Evolutionary conservation across 139 green algal genomes (phyloP), one percentile per base, ranked within the genome.

Genomic region (Coelastrella sp.): DNA sequence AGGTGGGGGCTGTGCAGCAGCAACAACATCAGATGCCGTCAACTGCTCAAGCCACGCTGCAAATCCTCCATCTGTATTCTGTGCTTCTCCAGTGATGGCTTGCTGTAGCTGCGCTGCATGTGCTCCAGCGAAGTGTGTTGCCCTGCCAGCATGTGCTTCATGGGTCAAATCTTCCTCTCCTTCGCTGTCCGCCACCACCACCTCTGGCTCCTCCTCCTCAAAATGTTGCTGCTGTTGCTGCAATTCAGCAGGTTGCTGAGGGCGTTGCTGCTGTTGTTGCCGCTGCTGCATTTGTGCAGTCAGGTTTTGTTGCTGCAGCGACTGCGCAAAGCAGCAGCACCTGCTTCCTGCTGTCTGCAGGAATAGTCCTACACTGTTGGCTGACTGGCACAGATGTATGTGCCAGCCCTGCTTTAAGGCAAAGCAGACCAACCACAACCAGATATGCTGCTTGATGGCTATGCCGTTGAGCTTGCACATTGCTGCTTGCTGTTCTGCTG

Each of bases 361-460:
- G 17, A 89, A 61, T 17, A 68, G 58, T 35, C 59, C 56, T 20
- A 57, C 25, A 24, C 49, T 70, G 17, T 7, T 56, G 9, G 35
- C 20, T 17, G 27, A 70, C 66, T 79, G 84, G 20, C 65, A 80
- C 19, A 89, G 84, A 25, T 89, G 84, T 66, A 89, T 7, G 11
- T 89, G 84, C 84, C 84, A 89, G 19, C 66, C 65, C 58, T 89
- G 84, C 66, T 89, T 58, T 15, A 89, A 24, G 10, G n/a, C 80
- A 73, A 89, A 89, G 49, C 35, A 65, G 27, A 89, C 49, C 14
- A 89, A 22, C 84, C 84, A 89, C 65, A 89, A 49, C 84, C 84
- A 89, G 25, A 89, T 22, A 8, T 73, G 22, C 27, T 81, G 84
- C 35, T 58, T 89, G 68, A 81, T 89, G 8, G 49, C 65, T 22